Evolutionary conservation across 768 basidiomycete genomes (phyloP), one percentile per base, ranked within the genome.

Genomic region (Harrya chromipes): DNA sequence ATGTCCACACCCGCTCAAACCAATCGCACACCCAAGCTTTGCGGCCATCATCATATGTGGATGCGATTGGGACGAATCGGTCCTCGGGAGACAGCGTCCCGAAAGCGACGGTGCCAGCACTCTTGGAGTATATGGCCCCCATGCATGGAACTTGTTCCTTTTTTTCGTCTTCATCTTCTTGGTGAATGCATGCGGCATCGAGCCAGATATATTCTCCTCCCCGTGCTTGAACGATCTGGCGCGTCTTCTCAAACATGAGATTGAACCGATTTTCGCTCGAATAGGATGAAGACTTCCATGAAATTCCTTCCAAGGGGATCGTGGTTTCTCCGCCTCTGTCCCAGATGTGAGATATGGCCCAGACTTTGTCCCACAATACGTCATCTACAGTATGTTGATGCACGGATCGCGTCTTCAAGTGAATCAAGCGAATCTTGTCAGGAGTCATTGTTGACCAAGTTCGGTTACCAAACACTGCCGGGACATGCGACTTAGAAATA

Each of bases 1-100:
- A 53, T 5, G 54, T 55, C 51, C 54, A 55, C 4, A 55, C 54
- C 13, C 51, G 41, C 46, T 55, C 54, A n/a, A 53, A 54, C 54
- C 54, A 55, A 26, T 44, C 31, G 17, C 48, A 54, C 16, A 55
- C 54, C 45, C 54, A 44, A 5, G 51, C 51, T 36, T 53, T 54
- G 21, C 42, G 40, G 4, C 50, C 54, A 7, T 1, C 42, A 6
- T 53, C 46, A 16, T 53, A 36, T 12, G 51, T 47, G 13, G 21
- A 27, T 7, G 11, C 19, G 16, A 55, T 47, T 17, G 35, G 14
- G 5, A 12, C 37, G 31, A 55, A 55, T 37, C 1, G 21, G 10
- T 40, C 33, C 6, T 40, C 29, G 6, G 27, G 27, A 4, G 41
- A 40, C 4, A 40, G 12, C 11, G 43, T 47, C 29, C 51, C 54